These are phyloP conservation scores for Xylaria sp. DNA, from an alignment of 2,329 filamentous ascomycete genomes.

Conservation along the genomic window DNA sequence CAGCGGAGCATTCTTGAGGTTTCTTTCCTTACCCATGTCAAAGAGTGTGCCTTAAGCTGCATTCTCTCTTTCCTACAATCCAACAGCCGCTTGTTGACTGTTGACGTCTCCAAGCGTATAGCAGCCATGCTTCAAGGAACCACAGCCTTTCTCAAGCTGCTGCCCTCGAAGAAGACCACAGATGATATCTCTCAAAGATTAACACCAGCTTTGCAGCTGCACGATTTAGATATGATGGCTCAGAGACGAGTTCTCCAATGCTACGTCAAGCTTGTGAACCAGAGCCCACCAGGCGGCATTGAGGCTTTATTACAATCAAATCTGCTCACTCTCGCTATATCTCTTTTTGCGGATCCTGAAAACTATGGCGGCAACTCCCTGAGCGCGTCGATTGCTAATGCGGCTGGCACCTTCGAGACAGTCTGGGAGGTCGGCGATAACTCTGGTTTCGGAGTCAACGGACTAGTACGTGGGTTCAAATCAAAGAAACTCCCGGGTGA, in stretches of 20 bases:
- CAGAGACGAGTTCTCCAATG: conserved; percentile 93
- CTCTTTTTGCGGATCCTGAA: conserved; percentile 92
- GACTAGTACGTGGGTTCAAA: conserved; percentile 81
- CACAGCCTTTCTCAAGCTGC: conserved; percentile 83
- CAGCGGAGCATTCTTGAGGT: conserved; percentile 87
- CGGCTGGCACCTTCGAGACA: conserved; percentile 88
- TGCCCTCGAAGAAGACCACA: conserved; percentile 84
- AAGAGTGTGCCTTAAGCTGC: conserved; percentile 92
- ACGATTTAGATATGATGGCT: conserved; percentile 93
- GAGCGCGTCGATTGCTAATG: conserved; percentile 90
- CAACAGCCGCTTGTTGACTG: conserved; percentile 89
- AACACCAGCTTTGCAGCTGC: conserved; percentile 85
- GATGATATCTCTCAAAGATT: conserved; percentile 89
- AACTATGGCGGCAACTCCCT: conserved; percentile 86
- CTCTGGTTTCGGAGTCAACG: conserved; percentile 91
- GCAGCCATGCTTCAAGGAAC: conserved; percentile 96
- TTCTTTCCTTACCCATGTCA: conserved; percentile 91
- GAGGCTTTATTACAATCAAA: conserved; percentile 93
- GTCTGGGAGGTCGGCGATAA: conserved; percentile 97
- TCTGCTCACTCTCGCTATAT: conserved; percentile 86
- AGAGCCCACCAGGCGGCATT: conserved; percentile 84
- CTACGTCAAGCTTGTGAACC: conserved; percentile 89
- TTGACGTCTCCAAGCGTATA: conserved; percentile 93
- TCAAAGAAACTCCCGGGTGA: conserved; percentile 77
- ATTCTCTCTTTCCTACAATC: conserved; percentile 93